Conservation (phyloP, 805 yeast species). For the Dipodascus albidus region DNA sequence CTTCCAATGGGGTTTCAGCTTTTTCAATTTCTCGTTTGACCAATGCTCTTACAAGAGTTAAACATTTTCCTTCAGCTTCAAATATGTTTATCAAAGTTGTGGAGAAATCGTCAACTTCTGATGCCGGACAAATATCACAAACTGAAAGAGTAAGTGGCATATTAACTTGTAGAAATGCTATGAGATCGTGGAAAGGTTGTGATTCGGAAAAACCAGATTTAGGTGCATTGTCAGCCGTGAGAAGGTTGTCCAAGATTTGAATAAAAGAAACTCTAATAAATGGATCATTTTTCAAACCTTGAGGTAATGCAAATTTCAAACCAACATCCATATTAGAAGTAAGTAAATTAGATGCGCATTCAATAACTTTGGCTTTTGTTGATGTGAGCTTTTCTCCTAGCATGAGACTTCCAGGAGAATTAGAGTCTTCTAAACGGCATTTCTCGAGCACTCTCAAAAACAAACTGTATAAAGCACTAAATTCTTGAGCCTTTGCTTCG, state of each 20-base stretch:
- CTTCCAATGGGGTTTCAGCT: constrained; percentile 55
- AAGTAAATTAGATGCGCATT: constrained; percentile 55
- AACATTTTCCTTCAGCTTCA: constrained; percentile 26
- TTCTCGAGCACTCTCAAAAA: constrained; percentile 36
- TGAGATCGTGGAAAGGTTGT: constrained; percentile 14
- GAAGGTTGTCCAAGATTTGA: constrained; percentile 64
- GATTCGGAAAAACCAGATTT: constrained; percentile 12
- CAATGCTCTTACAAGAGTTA: constrained; percentile 38
- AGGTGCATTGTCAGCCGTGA: constrained; percentile 26
- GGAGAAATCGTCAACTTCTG: constrained; percentile 63
- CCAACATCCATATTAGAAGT: constrained; percentile 71
- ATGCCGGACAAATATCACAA: constrained; percentile 51
- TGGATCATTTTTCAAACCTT: constrained; percentile 61
- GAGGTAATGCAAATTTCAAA: constrained; percentile 59
- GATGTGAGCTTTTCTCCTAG: constrained; percentile 11
- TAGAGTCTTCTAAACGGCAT: constrained; percentile 21
- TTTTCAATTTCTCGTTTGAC: constrained; percentile 50
- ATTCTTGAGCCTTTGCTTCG: constrained; percentile 29
- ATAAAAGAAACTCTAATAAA: constrained; percentile 62
- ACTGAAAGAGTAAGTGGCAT: constrained; percentile 37
- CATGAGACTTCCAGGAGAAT: constrained; percentile 5
- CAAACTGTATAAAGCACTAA: constrained; percentile 36
- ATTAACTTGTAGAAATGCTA: constrained; percentile 11
- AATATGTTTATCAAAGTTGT: constrained; percentile 49
- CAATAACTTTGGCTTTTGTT: constrained; percentile 51